phyloP scores from a whole-genome alignment of 1,139 yeast species.

The Candida neerlandica region DNA sequence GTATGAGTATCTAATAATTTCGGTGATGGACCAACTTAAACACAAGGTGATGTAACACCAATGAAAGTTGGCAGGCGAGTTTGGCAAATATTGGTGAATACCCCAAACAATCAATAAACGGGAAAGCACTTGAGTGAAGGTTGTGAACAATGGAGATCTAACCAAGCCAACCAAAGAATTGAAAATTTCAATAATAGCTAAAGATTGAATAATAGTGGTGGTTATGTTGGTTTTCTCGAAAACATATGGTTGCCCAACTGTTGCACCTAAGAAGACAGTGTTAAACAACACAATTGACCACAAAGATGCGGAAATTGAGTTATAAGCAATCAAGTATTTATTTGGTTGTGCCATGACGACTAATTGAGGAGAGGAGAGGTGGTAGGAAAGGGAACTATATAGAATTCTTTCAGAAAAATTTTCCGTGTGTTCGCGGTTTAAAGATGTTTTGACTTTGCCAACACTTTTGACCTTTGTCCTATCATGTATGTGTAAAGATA shows the following conservation, averaged over 20 bases:
- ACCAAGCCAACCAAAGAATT: constrained; percentile 81
- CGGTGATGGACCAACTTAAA: constrained; percentile 90
- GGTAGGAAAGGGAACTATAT: no score
- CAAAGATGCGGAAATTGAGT: constrained; percentile 46
- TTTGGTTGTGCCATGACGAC: constrained; percentile 28
- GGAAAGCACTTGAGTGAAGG: constrained; percentile 84
- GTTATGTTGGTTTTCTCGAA: constrained; percentile 61
- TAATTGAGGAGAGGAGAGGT: background rate
- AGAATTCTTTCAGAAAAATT: background rate
- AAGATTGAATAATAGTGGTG: constrained; percentile 74
- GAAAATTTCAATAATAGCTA: constrained; percentile 78
- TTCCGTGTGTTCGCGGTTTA: background rate
- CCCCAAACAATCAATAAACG: constrained; percentile 85
- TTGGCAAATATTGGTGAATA: constrained; percentile 71
- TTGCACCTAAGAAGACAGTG: constrained; percentile 36
- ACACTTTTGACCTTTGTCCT: constrained; percentile 29
- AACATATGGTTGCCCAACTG: constrained; percentile 58
- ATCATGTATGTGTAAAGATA: constrained; percentile 37
- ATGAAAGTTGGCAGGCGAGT: constrained; percentile 60
- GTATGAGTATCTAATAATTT: constrained; percentile 82
- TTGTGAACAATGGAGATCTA: constrained; percentile 80
- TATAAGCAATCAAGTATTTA: constrained; percentile 47
- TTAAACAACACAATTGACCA: constrained; percentile 50
- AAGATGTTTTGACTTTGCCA: constrained; percentile 10
- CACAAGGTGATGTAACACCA: constrained; percentile 69